Evolutionary conservation across 257 asterid species (phyloP).

Genomic region (Lavandula angustifolia): DNA sequence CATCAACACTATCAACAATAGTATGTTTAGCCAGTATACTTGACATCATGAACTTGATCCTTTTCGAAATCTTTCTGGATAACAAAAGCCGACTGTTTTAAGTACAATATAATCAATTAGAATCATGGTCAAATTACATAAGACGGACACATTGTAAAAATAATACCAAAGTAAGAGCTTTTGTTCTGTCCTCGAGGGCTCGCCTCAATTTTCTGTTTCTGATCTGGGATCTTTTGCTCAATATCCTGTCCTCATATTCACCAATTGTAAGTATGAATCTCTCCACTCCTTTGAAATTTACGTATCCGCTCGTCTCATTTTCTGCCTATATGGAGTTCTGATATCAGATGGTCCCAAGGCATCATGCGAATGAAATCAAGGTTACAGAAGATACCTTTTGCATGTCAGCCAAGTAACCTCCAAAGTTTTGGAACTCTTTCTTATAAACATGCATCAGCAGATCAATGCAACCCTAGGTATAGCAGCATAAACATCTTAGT

Average conservation of each 20-base stretch:
- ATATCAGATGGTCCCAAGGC: not conserved
- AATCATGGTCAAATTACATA: no score
- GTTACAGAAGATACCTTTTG: slow-evolving; percentile 35
- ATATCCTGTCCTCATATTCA: slow-evolving; percentile 52
- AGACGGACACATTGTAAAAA: not conserved
- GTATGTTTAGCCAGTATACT: slow-evolving; percentile 12
- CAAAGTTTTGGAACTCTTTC: slow-evolving; percentile 49
- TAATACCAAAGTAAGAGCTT: slow-evolving; percentile 35
- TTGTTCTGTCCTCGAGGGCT: slow-evolving; percentile 19
- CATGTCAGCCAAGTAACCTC: slow-evolving; percentile 60
- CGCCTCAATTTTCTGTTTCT: slow-evolving; percentile 36
- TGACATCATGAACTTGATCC: slow-evolving; percentile 14
- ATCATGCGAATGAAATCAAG: not conserved
- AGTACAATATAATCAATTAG: not conserved
- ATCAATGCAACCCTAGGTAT: slow-evolving; percentile 49
- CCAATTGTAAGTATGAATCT: slow-evolving; percentile 48
- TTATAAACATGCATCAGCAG: slow-evolving; percentile 55
- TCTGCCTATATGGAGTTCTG: slow-evolving; percentile 34
- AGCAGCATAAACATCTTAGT: not conserved
- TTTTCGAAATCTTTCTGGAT: slow-evolving; percentile 33
- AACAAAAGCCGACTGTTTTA: slow-evolving; percentile 4
- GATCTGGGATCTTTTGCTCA: slow-evolving; percentile 43
- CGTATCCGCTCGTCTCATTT: slow-evolving; percentile 35
- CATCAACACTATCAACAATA: not conserved
- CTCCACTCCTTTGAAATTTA: slow-evolving; percentile 51